Base-by-base conservation (phyloP, 1,139 yeast genomes). In the Nadsonia commutata region DNA sequence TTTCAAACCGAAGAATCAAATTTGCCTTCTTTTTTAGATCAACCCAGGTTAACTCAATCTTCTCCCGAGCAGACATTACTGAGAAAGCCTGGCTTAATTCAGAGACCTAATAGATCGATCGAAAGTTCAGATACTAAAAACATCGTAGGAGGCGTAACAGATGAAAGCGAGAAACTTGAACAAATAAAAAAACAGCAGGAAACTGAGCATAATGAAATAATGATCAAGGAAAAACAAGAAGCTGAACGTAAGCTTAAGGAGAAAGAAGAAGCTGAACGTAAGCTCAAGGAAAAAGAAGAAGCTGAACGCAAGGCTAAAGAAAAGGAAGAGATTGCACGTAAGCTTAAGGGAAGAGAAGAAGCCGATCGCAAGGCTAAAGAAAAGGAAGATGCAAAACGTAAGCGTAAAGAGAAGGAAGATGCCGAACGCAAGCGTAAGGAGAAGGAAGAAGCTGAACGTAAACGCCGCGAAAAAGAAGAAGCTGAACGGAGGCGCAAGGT, bases 381-480 rank as follows among this genome's bases (percentile, higher is more conserved):
- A 33, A 33, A n/a, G 17, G 31, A 17, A 11, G 37, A 37, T 16
- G 40, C 17, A n/a, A 42, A 39, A 21, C 38, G 40, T 11, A 37
- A 37, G 36, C 36, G 37, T 36, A 38, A 40, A 19, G 31, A 20
- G 31, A 37, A 42, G 37, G 41, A 37, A 16, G 38, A n/a, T 20
- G 20, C 21, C 18, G 22, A 13, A 36, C 31, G 13, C 18, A 23
- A 20, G 16, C 17, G 27, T 11, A n/a, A 33, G 11, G 37, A 19
- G 6, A 22, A 40, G 31, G 27, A 38, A 18, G 37, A 36, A 6
- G 21, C 31, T 19, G 39, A 21, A n/a, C 27, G 16, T 7, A 18
- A 7, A 13, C 27, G 20, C 4, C 18, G 20, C 7, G 17, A 37
- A 2, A 18, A 37, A 18, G 33, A 18, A n/a, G 20, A 31, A 18